Evolutionary conservation across 139 green algal genomes (phyloP).

Genomic region (Volvox africanus): DNA sequence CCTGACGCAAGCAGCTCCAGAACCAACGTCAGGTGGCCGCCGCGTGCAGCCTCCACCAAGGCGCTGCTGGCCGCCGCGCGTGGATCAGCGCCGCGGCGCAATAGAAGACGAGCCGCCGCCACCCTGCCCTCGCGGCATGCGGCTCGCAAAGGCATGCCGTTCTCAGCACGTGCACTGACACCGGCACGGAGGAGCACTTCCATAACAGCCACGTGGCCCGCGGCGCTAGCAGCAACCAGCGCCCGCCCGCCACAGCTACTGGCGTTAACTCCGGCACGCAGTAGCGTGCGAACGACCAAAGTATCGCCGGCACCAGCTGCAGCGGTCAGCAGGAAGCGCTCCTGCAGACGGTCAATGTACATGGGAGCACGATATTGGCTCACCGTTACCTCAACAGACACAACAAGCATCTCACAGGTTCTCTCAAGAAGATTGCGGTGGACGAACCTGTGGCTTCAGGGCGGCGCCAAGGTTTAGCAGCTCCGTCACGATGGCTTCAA

Average conservation of each 20-base stretch:
- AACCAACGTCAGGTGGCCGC: conserved; percentile 30
- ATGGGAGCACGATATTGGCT: background rate
- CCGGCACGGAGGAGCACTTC: conserved; percentile 15
- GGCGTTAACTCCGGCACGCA: background rate
- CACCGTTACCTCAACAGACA: background rate
- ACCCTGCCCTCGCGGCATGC: background rate
- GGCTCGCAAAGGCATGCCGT: conserved; percentile 28
- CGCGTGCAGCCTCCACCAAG: conserved; percentile 4
- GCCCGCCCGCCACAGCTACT: conserved; percentile 20
- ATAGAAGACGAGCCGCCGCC: conserved; percentile 7
- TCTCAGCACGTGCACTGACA: conserved; percentile 25
- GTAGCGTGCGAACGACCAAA: background rate
- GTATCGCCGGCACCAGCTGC: conserved; percentile 1
- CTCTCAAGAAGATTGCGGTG: too few relatives aligned
- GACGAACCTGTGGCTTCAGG: background rate
- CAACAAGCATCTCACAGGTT: background rate
- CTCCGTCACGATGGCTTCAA: background rate
- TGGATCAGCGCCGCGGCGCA: conserved; percentile 8
- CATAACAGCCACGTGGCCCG: background rate
- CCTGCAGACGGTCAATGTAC: background rate
- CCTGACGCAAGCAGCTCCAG: conserved; percentile 38
- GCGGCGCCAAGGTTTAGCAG: background rate
- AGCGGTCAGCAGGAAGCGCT: conserved; percentile 26
- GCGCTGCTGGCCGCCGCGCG: conserved; percentile 7
- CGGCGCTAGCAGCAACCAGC: conserved; percentile 8